Conservation (phyloP, 1,139 yeast genomes). For the Eremothecium sinecaudum region DNA sequence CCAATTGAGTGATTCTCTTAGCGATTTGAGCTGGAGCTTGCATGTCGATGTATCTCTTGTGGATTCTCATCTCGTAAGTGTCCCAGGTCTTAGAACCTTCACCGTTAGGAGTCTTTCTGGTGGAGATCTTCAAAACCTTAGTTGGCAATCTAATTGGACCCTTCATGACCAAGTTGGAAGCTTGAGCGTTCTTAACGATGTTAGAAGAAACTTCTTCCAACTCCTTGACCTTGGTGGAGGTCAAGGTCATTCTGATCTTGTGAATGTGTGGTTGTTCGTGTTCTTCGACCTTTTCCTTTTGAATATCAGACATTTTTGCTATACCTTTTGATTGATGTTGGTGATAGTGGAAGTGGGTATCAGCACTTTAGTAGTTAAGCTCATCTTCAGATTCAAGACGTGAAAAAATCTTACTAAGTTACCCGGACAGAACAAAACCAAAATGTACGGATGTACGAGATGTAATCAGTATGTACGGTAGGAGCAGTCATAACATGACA, state of each 20-base stretch:
- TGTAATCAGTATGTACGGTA: neutral
- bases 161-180: slow-evolving; percentile 75
- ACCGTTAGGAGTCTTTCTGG: slow-evolving; percentile 99
- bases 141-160: slow-evolving; percentile 99
- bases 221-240: slow-evolving; percentile 98
- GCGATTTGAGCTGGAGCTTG: slow-evolving; percentile 93
- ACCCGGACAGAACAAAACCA: too few species aligned
- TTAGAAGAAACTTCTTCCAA: slow-evolving; percentile 87
- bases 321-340: slow-evolving; percentile 38
- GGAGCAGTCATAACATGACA: neutral
- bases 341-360: too few species aligned
- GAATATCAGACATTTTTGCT: slow-evolving; percentile 66
- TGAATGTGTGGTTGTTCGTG: slow-evolving; percentile 78
- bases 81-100: slow-evolving; percentile 99
- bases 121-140: slow-evolving; percentile 94
- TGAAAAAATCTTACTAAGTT: too few species aligned
- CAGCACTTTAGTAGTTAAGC: too few species aligned
- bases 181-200: slow-evolving; percentile 83
- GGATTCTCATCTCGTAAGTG: slow-evolving; percentile 98
- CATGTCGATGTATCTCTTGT: slow-evolving; percentile 98
- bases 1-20: slow-evolving; percentile 91
- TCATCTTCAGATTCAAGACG: too few species aligned
- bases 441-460: too few species aligned
- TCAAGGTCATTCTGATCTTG: slow-evolving; percentile 98
- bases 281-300: slow-evolving; percentile 77